Base-by-base conservation (phyloP, 768 basidiomycete species). In the Leccinum barrowsii region DNA sequence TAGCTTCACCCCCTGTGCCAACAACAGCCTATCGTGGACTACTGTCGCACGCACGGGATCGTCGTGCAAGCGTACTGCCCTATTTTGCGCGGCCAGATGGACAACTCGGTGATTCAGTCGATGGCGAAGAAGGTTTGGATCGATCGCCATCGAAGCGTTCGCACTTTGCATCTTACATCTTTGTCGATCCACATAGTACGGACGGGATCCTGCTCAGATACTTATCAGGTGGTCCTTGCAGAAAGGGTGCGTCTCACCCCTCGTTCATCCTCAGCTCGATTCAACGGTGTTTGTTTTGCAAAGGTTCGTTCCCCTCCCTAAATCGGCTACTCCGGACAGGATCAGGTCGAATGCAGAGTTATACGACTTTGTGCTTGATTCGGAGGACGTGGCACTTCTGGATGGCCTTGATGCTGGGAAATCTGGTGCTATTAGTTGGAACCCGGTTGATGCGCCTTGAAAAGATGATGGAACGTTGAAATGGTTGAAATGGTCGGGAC, bases 201-300 rank as follows among this genome's bases (percentile, higher is more conserved):
- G 73, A 44, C 82, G 83, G 55, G 82, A 86, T 44, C 81, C 82
- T 5, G 86, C 92, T 17, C 94, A 97, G 66, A 78, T 96, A 48
- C 80, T 97, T 15, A 75, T 97, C 56, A 83, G 95, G 22, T 97
- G 94, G 92, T 94, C 92, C 28, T 75, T 98, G 37, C 94, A 97
- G 70, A 84, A 81, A 67, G 85, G 86, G 89, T 90, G 64, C 51
- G 82, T 74, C 55, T 49, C 55, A 54, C 48, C 53, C 48, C 42
- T 51, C n/a, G 37, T 54, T 52, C 15, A 32, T 52, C 30, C 13
- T 24, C 24, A 11, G 19, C n/a, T 15, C 15, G 34, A 44, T 48
- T 32, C 32, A 15, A 35, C 24, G 26, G 2, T 47, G 11, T 22
- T 8, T 51, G 40, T 46, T 34, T 5, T 12, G 35, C 21, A 12